A percentile compares a stretch with the other conserved stretches of the same genome.
These are phyloP conservation scores for Carex myosuroides DNA, from an alignment of 176 grass and related monocot species.

Conservation along the genomic window DNA sequence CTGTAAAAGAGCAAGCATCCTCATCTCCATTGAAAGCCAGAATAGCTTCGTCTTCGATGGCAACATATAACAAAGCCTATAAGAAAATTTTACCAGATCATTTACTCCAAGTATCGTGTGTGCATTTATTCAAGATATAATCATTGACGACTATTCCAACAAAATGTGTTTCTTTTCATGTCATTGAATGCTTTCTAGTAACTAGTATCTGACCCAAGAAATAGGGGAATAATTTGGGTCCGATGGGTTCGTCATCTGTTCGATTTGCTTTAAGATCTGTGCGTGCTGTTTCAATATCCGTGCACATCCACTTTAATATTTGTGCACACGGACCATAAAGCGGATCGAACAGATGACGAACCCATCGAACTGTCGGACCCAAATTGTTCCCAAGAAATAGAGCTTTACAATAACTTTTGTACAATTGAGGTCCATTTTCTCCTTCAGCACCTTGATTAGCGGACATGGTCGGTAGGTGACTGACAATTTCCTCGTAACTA, in stretches of 20 bases:
- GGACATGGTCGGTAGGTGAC: background rate
- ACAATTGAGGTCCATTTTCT: background rate
- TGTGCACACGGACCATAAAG: too few relatives aligned
- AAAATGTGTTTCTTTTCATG: background rate
- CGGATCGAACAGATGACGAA: too few relatives aligned
- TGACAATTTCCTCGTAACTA: background rate
- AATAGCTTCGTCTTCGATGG: constrained; percentile 39
- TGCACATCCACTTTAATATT: too few relatives aligned
- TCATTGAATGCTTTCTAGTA: background rate
- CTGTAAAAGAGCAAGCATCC: constrained; percentile 31
- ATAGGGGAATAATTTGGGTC: too few relatives aligned
- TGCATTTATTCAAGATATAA: background rate
- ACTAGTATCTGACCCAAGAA: background rate
- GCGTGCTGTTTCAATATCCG: too few relatives aligned
- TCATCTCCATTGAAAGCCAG: constrained; percentile 23
- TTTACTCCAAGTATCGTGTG: background rate
- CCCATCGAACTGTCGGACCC: too few relatives aligned
- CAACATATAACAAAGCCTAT: constrained; percentile 35
- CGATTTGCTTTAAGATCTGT: too few relatives aligned
- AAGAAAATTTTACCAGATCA: constrained; percentile 7
- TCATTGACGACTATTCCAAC: background rate
- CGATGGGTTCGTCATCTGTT: too few relatives aligned
- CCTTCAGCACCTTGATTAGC: background rate
- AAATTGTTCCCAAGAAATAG: background rate
- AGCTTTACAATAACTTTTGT: background rate